Base-by-base conservation (phyloP, 1,284 basidiomycete genomes). In the Heterobasidion occidentale region DNA sequence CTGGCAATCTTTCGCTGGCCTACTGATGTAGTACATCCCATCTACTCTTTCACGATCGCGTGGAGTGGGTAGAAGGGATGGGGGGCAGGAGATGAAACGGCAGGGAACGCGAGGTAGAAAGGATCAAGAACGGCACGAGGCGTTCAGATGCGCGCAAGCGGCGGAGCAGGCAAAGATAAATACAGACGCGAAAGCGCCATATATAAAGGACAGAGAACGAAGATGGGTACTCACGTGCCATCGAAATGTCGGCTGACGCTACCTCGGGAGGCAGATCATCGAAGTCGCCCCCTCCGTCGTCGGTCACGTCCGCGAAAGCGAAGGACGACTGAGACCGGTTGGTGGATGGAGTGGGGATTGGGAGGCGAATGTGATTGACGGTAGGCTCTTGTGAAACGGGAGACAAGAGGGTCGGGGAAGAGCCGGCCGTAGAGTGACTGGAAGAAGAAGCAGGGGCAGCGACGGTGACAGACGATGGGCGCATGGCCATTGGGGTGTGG, bases 201-300 rank as follows among this genome's bases (percentile, higher is more conserved):
- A 19, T 19, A 19, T 48, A 6, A 52, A 36, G 44, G n/a, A 9
- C 19, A 36, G 5, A 36, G 33, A 60, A 62, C 61, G 38, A 60
- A 15, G 11, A 36, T 50, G 5, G 38, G 48, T 45, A 81, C 84
- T 71, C 64, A 87, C 84, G 73, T 54, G 84, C 80, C 57, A 86
- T 74, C 34, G 74, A 78, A 46, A 86, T 75, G 61, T 84, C 83
- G 11, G 81, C 81, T n/a, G 71, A 67, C 33, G 76, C 75, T 27
- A 85, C 71, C 58, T 85, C 82, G 12, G 75, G 68, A 0, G 75
- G 73, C 9, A 80, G 64, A 20, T 59, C 56, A 35, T 63, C 60
- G 52, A 70, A 58, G 27, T 61, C 60, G 3, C 65, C 60, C 9
- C 61, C 50, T 9, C 56, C 47, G 14, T 63, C 61, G 54, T 64